Base-by-base conservation (phyloP, 1,284 basidiomycete species). In the Peniophora sp. region DNA sequence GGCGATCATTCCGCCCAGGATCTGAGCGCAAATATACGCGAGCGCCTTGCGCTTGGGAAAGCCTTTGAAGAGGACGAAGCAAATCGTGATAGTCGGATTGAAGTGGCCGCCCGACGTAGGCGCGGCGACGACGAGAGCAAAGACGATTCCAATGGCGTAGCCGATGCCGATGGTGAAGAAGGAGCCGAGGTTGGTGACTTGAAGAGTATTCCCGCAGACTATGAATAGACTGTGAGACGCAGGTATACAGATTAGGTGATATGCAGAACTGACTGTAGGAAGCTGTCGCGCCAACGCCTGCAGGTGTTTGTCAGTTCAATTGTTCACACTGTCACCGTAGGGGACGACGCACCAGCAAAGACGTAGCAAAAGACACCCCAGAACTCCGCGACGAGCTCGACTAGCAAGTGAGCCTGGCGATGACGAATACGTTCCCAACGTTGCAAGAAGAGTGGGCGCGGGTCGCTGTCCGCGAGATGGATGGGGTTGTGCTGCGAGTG, bases 31-130 rank as follows among this genome's bases (percentile, higher is more conserved):
- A 50, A 86, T 79, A 57, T 83, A 85, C 61, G 83, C 83, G 14
- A 70, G 50, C 1, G 71, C 83, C 58, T 83, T 85, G 36, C 64
- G 56, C 19, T 67, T 58, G 1, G 85, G 78, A 59, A 86, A 83
- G 0, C 73, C 72, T 45, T 67, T 72, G 68, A 78, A 80, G 12
- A 84, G 22, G 16, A 74, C 64, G 49, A 75, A 69, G 5, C 73
- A 65, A 48, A 86, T 69, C 9, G 85, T 83, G 32, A 87, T 69
- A 48, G 73, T 69, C 19, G 83, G 81, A 59, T 75, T 82, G 63
- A 86, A 77, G 59, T 86, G 82, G 6, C 83, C 81, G 11, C 78
- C 78, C 14, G 83, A 86, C 2, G 81, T 77, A 6, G 74, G 59
- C 25, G 65, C 65, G 54, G 74, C 79, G 17, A 81, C 65, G 3